Evolutionary conservation across 306 rosid genomes (phyloP).

Genomic region (Oemleria cerasiformis): DNA sequence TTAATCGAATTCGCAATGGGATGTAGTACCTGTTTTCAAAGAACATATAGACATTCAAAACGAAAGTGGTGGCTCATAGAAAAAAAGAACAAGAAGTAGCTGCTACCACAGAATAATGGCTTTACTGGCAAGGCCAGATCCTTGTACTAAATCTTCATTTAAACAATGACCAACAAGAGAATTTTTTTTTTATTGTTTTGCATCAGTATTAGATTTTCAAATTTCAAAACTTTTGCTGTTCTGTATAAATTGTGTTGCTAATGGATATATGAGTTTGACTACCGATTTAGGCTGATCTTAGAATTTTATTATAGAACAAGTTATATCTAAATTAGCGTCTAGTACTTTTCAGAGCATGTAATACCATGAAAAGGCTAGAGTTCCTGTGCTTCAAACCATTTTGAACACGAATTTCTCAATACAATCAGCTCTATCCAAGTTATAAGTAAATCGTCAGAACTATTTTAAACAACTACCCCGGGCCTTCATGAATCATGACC

Average conservation of each 20-base stretch:
- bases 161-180: not conserved
- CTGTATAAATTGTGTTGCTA: not conserved
- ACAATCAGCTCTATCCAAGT: not conserved
- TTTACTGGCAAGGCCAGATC: not conserved
- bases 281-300: constrained; percentile 4
- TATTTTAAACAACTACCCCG: not conserved
- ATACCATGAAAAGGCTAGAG: constrained; percentile 11
- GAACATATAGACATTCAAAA: constrained; percentile 13
- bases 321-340: not conserved
- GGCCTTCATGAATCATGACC: not conserved
- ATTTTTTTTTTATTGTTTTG: not conserved
- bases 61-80: constrained; percentile 10
- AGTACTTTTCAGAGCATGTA: not conserved
- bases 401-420: not conserved
- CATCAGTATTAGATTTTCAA: not conserved
- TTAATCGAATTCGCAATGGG: constrained; percentile 68
- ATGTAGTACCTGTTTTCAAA: constrained; percentile 71
- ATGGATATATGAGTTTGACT: not conserved
- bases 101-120: not conserved
- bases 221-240: not conserved
- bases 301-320: not conserved
- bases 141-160: not conserved
- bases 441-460: not conserved
- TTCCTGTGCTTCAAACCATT: not conserved
- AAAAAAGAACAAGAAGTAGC: not conserved